These are phyloP conservation scores for Aspergillus sparsus DNA, from an alignment of 495 filamentous ascomycete genomes.

Conservation along the genomic window DNA sequence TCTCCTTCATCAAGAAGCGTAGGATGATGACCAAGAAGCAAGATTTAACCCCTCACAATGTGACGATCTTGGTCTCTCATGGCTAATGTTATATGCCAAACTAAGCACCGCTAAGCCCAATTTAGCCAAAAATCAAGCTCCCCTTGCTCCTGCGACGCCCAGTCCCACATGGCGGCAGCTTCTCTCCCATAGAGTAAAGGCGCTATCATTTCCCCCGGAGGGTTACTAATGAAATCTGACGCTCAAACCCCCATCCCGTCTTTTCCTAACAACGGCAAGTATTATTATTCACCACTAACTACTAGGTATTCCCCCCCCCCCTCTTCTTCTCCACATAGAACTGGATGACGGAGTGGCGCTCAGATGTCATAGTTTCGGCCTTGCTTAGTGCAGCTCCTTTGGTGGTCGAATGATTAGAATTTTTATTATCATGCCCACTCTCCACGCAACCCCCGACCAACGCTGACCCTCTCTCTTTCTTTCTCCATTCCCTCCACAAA, in stretches of 20 bases:
- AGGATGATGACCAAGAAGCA: neutral
- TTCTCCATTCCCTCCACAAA: neutral
- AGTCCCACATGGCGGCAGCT: constrained; percentile 8
- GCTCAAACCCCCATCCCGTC: constrained; percentile 6
- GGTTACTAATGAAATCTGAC: neutral
- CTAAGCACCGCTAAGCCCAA: constrained; percentile 2
- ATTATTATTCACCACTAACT: neutral
- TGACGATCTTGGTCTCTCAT: neutral
- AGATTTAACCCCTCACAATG: neutral
- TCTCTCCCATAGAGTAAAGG: neutral
- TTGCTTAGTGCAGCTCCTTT: neutral
- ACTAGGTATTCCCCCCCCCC: neutral
- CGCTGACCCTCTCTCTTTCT: neutral
- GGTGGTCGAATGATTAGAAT: too few relatives aligned
- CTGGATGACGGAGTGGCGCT: constrained; percentile 11
- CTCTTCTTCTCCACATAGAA: neutral
- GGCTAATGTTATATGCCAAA: neutral
- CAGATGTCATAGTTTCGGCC: constrained; percentile 4
- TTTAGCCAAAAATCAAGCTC: neutral
- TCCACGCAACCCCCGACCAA: too few relatives aligned
- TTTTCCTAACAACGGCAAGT: neutral
- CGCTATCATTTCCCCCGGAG: neutral
- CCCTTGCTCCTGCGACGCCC: neutral
- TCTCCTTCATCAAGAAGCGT: neutral
- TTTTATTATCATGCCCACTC: too few relatives aligned